Base-by-base conservation (phyloP, 2,329 filamentous ascomycete species). In the Trichoderma koningii region DNA sequence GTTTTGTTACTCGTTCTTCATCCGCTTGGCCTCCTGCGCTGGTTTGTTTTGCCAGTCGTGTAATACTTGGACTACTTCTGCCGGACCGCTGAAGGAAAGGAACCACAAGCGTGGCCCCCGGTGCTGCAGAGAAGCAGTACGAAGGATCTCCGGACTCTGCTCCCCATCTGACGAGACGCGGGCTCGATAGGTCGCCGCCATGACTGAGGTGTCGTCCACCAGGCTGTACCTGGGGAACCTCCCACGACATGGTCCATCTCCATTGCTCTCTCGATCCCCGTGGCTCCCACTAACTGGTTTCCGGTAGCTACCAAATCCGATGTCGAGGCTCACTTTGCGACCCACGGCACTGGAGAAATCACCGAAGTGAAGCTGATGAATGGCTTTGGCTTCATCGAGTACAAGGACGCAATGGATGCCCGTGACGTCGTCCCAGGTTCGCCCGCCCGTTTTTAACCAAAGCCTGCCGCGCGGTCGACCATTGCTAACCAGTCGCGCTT, bases 331-430 rank as follows among this genome's bases (percentile, higher is more conserved):
- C 94, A 98, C 80, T 99, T 99, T 82, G 89, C 89, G 78, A 92
- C 89, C 75, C 93, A 97, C 88, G 95, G 94, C 76, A 94, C 93
- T 72, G 95, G 95, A 78, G 93, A 97, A 78, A 98, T 99, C 77
- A 95, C 91, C 71, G 95, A 99, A 83, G 94, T 99, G 82, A 99
- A 99, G 84, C 88, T 99, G 69, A 99, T 99, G 95, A 98, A 97
- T 77, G 95, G 95, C 75, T 99, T 99, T 77, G 95, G 95, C 77
- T 99, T 99, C 83, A 97, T 99, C 77, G 95, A 99, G 80, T 99
- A 98, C 81, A 96, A 97, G 80, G 95, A 98, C 82, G 88, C 93
- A 66, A 92, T 97, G 90, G 95, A 99, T 82, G 95, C 95, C 71
- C 91, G 94, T 76, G 95, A 99, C 81, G 93, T 99, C 70, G 95